phyloP scores from a whole-genome alignment of 192 early-diverging fungal species.

The Backusella liffmaniae region DNA sequence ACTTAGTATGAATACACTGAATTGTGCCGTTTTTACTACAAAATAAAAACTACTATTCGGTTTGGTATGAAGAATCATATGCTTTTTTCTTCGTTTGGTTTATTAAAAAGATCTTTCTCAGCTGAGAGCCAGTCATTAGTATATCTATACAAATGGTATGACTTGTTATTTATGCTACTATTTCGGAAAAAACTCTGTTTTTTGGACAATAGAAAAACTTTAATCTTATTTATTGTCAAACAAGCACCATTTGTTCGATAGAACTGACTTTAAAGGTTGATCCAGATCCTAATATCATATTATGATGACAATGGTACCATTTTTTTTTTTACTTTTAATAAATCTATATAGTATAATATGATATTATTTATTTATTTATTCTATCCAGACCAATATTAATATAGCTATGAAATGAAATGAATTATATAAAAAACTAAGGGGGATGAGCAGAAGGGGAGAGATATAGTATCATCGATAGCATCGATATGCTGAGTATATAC shows the following conservation, averaged over 20 bases:
- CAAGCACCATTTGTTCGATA: background rate
- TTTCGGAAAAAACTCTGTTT: background rate
- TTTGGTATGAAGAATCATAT: background rate
- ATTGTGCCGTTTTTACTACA: background rate
- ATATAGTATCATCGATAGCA: background rate
- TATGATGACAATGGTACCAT: background rate
- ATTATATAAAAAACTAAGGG: background rate
- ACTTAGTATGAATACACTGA: background rate
- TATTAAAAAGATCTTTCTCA: background rate
- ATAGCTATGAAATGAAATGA: background rate
- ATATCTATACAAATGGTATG: background rate
- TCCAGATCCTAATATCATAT: background rate
- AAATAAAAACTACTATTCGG: background rate
- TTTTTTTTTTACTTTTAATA: background rate
- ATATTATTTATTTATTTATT: background rate
- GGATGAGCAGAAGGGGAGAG: background rate
- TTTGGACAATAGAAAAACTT: background rate
- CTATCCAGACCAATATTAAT: background rate
- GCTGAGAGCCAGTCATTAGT: background rate
- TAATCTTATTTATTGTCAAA: background rate
- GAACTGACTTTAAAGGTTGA: background rate
- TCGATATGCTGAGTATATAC: background rate
- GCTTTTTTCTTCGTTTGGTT: background rate
- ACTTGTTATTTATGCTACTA: background rate
- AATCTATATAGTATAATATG: background rate